Conservation (phyloP, 176 grass and related monocot species). For the Eleusine indica region DNA sequence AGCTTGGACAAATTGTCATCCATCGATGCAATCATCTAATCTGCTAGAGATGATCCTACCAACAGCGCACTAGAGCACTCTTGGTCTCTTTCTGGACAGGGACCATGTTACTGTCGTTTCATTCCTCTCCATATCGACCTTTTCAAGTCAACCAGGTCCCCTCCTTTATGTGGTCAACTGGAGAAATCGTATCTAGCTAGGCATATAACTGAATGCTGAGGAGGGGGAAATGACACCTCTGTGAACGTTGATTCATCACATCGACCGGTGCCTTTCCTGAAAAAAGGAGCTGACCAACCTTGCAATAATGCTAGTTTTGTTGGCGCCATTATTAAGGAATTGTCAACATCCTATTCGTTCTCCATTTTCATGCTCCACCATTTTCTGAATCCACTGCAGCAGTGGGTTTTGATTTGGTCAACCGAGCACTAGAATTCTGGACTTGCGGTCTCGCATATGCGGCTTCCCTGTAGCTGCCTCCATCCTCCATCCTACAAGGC, state of each 20-base stretch:
- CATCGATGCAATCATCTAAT: not conserved
- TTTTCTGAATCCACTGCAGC: slow-evolving; percentile 20
- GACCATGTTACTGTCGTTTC: no score
- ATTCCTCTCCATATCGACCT: no score
- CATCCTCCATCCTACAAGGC: not conserved
- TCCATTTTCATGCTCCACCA: not conserved
- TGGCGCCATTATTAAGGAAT: not conserved
- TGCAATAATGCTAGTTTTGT: slow-evolving; percentile 24
- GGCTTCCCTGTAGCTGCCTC: not conserved
- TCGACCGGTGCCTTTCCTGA: not conserved
- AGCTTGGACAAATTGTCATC: not conserved
- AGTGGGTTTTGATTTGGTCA: slow-evolving; percentile 21
- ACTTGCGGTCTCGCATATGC: not conserved
- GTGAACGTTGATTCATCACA: slow-evolving; percentile 1
- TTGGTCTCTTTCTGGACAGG: not conserved
- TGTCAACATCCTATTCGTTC: slow-evolving; percentile 32
- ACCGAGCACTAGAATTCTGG: slow-evolving; percentile 25
- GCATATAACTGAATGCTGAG: not conserved
- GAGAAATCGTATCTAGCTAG: not conserved
- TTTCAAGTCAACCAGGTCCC: not conserved
- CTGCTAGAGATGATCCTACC: not conserved
- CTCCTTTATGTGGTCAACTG: slow-evolving; percentile 8
- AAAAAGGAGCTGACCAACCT: not conserved
- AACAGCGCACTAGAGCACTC: not conserved
- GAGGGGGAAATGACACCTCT: not conserved